A percentile compares a stretch with the other conserved stretches of the same genome.
phyloP scores from a whole-genome alignment of 495 filamentous ascomycete genomes.

The Penicillium egyptiacum region DNA sequence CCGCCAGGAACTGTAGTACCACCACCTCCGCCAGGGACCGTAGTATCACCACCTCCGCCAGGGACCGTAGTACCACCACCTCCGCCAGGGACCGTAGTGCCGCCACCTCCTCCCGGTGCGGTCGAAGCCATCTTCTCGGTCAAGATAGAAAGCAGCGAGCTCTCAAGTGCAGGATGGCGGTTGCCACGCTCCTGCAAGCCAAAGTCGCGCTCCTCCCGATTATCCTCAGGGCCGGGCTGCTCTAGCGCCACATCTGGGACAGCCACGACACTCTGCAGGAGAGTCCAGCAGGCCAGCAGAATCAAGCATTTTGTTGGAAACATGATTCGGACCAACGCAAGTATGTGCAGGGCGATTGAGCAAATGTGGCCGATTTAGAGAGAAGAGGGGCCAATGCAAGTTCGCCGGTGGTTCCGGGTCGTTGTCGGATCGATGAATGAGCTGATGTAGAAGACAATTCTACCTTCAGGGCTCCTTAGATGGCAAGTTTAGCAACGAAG shows the following conservation, averaged over 20 bases:
- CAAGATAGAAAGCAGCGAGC: slow-evolving; percentile 12
- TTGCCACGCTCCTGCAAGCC: slow-evolving; percentile 10
- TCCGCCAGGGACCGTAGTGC: slow-evolving; percentile 5
- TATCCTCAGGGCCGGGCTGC: not conserved
- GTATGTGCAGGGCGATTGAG: not conserved
- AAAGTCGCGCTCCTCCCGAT: slow-evolving; percentile 7
- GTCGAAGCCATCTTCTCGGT: slow-evolving; percentile 10
- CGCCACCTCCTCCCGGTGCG: not conserved
- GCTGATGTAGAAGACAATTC: not conserved
- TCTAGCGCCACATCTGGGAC: slow-evolving; percentile 12
- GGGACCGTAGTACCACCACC: not conserved
- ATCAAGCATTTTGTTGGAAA: slow-evolving; percentile 17
- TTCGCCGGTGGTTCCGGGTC: not conserved
- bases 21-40: slow-evolving; percentile 4
- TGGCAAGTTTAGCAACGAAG: slow-evolving; percentile 5
- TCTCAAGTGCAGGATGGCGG: slow-evolving; percentile 3
- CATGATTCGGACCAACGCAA: slow-evolving; percentile 12
- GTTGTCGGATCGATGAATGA: not conserved
- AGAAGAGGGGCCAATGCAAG: not conserved
- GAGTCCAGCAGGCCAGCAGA: slow-evolving; percentile 20
- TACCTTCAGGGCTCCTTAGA: not conserved
- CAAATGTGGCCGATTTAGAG: not conserved
- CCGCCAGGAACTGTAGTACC: slow-evolving; percentile 3
- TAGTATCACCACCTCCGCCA: slow-evolving; percentile 2
- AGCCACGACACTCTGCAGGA: slow-evolving; percentile 14